phyloP scores from a whole-genome alignment of 129 eudicot species.

The Flaveria trinervia region DNA sequence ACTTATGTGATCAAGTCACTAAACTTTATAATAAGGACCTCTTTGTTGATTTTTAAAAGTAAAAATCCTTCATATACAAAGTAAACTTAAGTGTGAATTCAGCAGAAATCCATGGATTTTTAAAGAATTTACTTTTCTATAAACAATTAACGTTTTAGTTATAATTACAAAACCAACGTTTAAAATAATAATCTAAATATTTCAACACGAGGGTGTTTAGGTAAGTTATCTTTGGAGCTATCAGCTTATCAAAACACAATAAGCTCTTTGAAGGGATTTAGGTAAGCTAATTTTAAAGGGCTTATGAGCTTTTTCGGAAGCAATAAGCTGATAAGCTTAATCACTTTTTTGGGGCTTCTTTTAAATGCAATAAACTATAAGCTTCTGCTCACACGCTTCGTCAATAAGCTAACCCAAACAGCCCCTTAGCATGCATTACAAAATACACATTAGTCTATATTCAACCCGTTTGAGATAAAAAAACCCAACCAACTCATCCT shows the following conservation, averaged over 20 bases:
- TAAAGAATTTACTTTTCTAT: neutral
- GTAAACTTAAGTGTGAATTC: neutral
- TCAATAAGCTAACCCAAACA: slow-evolving; percentile 5
- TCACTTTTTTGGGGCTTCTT: neutral
- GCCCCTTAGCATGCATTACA: neutral
- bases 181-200: neutral
- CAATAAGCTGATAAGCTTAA: neutral
- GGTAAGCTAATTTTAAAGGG: neutral
- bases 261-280: neutral
- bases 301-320: neutral
- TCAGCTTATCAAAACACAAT: neutral
- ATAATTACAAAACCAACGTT: neutral
- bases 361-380: neutral
- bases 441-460: neutral
- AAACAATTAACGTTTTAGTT: neutral
- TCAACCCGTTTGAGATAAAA: neutral
- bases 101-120: neutral
- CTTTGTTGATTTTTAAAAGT: neutral
- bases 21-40: neutral
- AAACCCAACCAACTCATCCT: neutral
- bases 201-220: neutral
- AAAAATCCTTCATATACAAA: neutral
- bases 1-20: neutral
- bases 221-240: neutral
- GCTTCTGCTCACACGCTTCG: neutral